Base-by-base conservation (phyloP, 2,329 filamentous ascomycete species). In the Fusarium sp. region DNA sequence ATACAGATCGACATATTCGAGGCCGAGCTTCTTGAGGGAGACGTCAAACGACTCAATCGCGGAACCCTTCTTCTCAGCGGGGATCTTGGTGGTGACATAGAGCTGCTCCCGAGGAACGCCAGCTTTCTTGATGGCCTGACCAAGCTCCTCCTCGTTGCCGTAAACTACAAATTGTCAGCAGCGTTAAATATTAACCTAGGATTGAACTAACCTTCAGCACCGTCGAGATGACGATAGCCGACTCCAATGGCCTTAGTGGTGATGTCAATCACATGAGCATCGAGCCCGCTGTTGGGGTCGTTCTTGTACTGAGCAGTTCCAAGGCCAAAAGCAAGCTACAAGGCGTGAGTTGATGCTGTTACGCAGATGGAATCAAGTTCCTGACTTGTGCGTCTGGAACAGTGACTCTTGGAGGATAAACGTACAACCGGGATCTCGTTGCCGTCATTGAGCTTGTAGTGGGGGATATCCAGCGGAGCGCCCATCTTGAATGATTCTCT, bases 211-310 rank as follows among this genome's bases (percentile, higher is more conserved):
- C 89, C 80, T 81, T 94, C 89, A 18, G 92, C 92, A 44, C 91
- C 88, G 77, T 95, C 92, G 3, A 94, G 83, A 74, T 94, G 91
- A 62, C 84, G 84, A 77, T 89, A 93, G 23, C 90, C 91, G n/a
- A 87, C 78, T 59, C 86, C 85, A 73, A 93, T 90, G 31, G 91
- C 91, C 68, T 81, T 84, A 61, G 90, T 86, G 42, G 84, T 84
- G 57, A 81, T 69, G 23, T 82, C 79, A 49, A 85, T 76, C 53
- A 85, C 79, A 5, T 83, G 81, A 61, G 88, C 80, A 69, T 92
- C 88, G 42, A 89, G 80, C 50, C 84, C 80, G 51, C 77, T 82
- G 8, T 83, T 79, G 4, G 76, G 76, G 71, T 86, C 64, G 9
- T 8, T 86, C 76, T 86, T 91, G 79, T 83, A 89, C 23, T 82